Conservation (phyloP, 2,329 filamentous ascomycete species). For the Metarhizium robertsii region DNA sequence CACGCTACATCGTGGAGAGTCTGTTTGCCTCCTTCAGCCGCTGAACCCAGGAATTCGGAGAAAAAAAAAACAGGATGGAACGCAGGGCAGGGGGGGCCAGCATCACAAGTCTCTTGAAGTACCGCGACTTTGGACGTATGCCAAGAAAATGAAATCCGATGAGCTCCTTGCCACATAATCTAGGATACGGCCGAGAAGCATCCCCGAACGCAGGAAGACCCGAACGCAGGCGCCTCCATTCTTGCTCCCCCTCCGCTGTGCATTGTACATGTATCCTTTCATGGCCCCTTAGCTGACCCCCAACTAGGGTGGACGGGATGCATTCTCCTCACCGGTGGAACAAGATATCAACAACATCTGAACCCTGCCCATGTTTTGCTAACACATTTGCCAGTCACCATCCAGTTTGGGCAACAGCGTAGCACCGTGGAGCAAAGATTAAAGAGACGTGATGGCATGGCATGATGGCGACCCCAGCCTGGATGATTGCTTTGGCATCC, state of each 20-base stretch:
- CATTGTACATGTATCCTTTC: not conserved
- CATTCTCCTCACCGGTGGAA: not conserved
- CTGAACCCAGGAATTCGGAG: not conserved
- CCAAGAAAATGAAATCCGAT: constrained; percentile 5
- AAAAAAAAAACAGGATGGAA: not conserved
- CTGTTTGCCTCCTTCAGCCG: not conserved
- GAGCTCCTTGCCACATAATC: not conserved
- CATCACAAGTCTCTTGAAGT: constrained; percentile 3
- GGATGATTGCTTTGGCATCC: not conserved
- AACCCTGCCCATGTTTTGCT: not conserved
- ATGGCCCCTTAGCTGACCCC: not conserved
- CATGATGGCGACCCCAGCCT: not conserved
- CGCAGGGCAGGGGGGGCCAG: not conserved
- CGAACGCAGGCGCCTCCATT: not conserved
- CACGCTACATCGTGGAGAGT: not conserved
- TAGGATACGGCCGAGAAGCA: constrained; percentile 3
- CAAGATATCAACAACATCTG: not conserved
- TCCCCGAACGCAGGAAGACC: not conserved
- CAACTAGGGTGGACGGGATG: not conserved
- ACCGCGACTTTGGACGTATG: constrained; percentile 4
- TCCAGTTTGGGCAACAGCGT: constrained; percentile 5
- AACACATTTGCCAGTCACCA: not conserved
- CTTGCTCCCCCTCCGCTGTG: not conserved
- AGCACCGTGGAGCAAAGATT: not conserved
- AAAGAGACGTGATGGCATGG: not conserved